phyloP scores from a whole-genome alignment of 306 rosid species.

The Begonia fuchsioides region DNA sequence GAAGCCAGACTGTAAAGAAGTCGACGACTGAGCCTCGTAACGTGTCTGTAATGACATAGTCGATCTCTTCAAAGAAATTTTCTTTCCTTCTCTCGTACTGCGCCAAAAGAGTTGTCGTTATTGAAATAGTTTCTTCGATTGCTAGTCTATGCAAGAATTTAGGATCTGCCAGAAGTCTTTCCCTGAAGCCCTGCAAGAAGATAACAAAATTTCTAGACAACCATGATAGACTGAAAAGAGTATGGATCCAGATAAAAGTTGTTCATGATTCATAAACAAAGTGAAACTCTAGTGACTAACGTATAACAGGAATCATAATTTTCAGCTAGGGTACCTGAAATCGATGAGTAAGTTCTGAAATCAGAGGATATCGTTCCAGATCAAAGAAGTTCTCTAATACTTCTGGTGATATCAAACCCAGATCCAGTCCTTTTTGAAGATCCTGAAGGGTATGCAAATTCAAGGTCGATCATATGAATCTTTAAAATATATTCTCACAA shows the following conservation, averaged over 20 bases:
- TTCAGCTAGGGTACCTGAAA: conserved; percentile 53
- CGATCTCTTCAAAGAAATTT: conserved; percentile 72
- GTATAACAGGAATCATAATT: neutral
- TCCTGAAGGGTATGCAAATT: conserved; percentile 34
- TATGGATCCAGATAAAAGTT: neutral
- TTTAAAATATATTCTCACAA: too few relatives aligned
- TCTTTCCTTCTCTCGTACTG: conserved; percentile 83
- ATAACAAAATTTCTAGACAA: too few relatives aligned
- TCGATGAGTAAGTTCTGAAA: conserved; percentile 74
- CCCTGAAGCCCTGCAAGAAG: conserved; percentile 85
- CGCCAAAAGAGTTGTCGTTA: conserved; percentile 68
- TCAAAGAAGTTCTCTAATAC: conserved; percentile 85
- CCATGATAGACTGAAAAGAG: too few relatives aligned
- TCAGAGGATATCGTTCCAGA: conserved; percentile 79
- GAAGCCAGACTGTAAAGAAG: conserved; percentile 99
- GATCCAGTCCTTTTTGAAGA: conserved; percentile 93
- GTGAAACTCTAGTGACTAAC: too few relatives aligned
- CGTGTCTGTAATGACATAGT: conserved; percentile 76
- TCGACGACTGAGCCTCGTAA: conserved; percentile 74
- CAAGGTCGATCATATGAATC: too few relatives aligned
- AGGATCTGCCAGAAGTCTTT: conserved; percentile 96
- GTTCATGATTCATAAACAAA: neutral
- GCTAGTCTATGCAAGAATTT: conserved; percentile 84
- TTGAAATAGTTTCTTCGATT: conserved; percentile 81
- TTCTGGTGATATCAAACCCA: conserved; percentile 91